phyloP scores from a whole-genome alignment of 345 rosid genomes.

The Lagerstroemia speciosa region DNA sequence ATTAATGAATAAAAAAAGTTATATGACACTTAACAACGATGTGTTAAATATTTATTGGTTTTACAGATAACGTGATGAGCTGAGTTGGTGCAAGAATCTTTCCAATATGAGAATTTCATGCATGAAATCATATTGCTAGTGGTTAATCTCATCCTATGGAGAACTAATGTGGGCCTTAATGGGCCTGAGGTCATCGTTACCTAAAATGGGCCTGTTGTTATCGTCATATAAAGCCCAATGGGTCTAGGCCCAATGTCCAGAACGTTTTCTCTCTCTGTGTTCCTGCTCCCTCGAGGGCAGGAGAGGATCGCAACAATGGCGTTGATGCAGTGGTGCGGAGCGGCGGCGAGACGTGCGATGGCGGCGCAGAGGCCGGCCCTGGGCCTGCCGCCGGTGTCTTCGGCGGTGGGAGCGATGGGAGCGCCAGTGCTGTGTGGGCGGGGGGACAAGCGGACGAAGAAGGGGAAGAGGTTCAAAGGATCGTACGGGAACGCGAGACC shows the following conservation, averaged over 20 bases:
- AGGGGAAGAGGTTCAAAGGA: constrained; percentile 85
- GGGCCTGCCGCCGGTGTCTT: constrained; percentile 11
- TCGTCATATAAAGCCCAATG: not conserved
- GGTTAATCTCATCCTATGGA: no score
- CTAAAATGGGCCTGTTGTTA: no score
- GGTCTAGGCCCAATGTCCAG: not conserved
- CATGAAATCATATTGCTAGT: no score
- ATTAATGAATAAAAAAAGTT: no score
- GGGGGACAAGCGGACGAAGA: constrained; percentile 90
- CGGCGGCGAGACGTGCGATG: constrained; percentile 46
- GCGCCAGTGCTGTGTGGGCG: constrained; percentile 64
- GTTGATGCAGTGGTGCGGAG: constrained; percentile 54
- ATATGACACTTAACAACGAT: no score
- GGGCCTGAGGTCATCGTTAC: no score
- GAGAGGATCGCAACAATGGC: constrained; percentile 20
- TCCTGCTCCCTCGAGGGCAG: not conserved
- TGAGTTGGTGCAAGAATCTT: no score
- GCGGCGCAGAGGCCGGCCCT: constrained; percentile 23
- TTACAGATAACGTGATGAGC: no score
- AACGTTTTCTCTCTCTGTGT: not conserved
- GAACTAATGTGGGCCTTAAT: no score
- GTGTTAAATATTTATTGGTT: no score
- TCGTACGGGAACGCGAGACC: constrained; percentile 82
- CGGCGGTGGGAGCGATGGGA: constrained; percentile 6
- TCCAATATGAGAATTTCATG: no score